Percentiles rank a stretch among this genome's conserved stretches.
Conservation (phyloP, 106 monocot species). For the Dendrobium huoshanense region DNA sequence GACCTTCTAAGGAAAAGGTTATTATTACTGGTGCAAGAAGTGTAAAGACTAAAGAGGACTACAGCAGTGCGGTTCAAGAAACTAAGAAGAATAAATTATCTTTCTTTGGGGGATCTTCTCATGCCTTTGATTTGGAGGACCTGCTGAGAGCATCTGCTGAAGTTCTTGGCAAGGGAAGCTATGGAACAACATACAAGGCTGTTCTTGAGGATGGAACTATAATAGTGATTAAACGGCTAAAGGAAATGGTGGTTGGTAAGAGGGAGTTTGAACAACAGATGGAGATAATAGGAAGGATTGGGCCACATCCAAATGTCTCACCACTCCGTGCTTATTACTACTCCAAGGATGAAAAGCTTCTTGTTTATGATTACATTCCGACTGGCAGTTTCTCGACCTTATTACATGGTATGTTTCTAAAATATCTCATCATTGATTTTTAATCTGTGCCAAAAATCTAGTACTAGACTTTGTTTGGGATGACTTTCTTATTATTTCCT, state of each 20-base stretch:
- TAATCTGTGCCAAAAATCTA: too few relatives aligned
- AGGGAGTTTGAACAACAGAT: slow-evolving; percentile 61
- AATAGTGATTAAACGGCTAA: slow-evolving; percentile 53
- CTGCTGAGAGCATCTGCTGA: slow-evolving; percentile 62
- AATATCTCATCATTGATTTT: too few relatives aligned
- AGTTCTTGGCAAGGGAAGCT: slow-evolving; percentile 63
- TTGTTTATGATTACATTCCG: slow-evolving; percentile 47
- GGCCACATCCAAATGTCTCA: slow-evolving; percentile 34
- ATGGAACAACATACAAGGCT: slow-evolving; percentile 62
- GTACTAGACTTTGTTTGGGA: too few relatives aligned
- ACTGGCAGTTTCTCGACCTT: slow-evolving; percentile 34
- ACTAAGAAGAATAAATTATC: slow-evolving; percentile 54
- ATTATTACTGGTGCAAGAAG: slow-evolving; percentile 13
- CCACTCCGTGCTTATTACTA: slow-evolving; percentile 61
- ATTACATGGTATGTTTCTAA: slow-evolving; percentile 38
- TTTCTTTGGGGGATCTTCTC: slow-evolving; percentile 51
- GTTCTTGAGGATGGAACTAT: slow-evolving; percentile 55
- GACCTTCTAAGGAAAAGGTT: slow-evolving; percentile 12
- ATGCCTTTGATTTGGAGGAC: slow-evolving; percentile 58
- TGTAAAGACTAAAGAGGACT: slow-evolving; percentile 39
- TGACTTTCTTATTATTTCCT: too few relatives aligned
- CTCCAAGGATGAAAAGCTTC: slow-evolving; percentile 68
- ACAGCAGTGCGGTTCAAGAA: slow-evolving; percentile 47
- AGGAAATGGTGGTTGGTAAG: slow-evolving; percentile 51
- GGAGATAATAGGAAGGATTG: slow-evolving; percentile 43